Conservation (phyloP, 106 monocot species). For the Allium fistulosum region DNA sequence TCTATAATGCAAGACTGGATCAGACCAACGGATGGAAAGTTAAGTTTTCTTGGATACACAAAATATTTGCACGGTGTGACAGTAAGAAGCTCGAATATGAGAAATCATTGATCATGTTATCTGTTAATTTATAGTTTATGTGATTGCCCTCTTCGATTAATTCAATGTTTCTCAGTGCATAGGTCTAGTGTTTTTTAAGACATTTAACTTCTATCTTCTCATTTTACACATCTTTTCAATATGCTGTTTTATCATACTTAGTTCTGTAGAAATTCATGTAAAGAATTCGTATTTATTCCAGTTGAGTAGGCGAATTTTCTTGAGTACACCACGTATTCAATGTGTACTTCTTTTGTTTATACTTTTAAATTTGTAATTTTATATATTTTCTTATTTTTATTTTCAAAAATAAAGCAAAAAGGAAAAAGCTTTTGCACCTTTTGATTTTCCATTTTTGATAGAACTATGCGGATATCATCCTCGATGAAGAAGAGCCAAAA, state of each 20-base stretch:
- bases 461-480: too few species aligned
- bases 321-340: too few species aligned
- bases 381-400: too few species aligned
- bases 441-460: too few species aligned
- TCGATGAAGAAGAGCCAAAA: too few species aligned
- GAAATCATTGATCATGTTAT: constrained; percentile 37
- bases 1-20: constrained; percentile 84
- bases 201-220: not conserved
- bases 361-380: too few species aligned
- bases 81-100: constrained; percentile 47
- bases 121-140: not conserved
- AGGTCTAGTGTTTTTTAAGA: not conserved
- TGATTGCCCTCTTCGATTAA: not conserved
- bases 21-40: constrained; percentile 69
- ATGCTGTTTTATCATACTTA: not conserved
- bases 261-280: constrained; percentile 4
- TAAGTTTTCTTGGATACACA: constrained; percentile 84
- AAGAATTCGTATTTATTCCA: not conserved
- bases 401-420: too few species aligned
- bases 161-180: not conserved
- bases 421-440: too few species aligned
- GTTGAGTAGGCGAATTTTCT: not conserved
- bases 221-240: not conserved
- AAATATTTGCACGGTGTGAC: constrained; percentile 97
- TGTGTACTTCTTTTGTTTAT: too few species aligned